Conservation (phyloP, 495 filamentous ascomycete species). For the Beverwykella pulmonaria region DNA sequence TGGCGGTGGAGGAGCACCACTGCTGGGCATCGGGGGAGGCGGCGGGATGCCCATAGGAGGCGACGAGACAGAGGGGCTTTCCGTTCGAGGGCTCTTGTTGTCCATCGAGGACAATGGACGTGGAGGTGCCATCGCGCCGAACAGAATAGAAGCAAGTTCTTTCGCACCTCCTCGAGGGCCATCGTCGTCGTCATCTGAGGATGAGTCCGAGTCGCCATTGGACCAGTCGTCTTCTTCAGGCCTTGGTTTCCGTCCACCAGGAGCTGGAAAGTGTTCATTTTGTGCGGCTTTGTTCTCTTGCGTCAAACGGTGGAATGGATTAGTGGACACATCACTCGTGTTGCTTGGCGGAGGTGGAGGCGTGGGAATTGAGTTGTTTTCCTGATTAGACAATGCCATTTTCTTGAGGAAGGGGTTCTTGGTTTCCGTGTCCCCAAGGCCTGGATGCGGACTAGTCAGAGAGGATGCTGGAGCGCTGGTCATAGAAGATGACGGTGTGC, state of each 20-base stretch:
- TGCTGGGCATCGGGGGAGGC: slow-evolving; percentile 42
- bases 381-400: slow-evolving; percentile 54
- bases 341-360: slow-evolving; percentile 47
- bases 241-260: slow-evolving; percentile 57
- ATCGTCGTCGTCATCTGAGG: slow-evolving; percentile 62
- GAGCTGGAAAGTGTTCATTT: slow-evolving; percentile 34
- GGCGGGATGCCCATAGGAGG: slow-evolving; percentile 39
- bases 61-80: slow-evolving; percentile 49
- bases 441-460: slow-evolving; percentile 52
- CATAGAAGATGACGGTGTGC: slow-evolving; percentile 40
- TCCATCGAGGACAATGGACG: slow-evolving; percentile 83
- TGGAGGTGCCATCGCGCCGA: slow-evolving; percentile 96
- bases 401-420: slow-evolving; percentile 71
- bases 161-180: slow-evolving; percentile 80
- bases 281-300: slow-evolving; percentile 52
- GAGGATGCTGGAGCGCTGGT: slow-evolving; percentile 40
- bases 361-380: slow-evolving; percentile 31
- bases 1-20: slow-evolving; percentile 51
- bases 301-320: slow-evolving; percentile 92
- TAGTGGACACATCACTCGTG: slow-evolving; percentile 62
- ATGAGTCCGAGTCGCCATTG: slow-evolving; percentile 74
- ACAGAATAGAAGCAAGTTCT: slow-evolving; percentile 85
- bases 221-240: slow-evolving; percentile 89
- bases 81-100: slow-evolving; percentile 54
- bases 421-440: slow-evolving; percentile 50